Evolutionary conservation across 345 rosid species (phyloP).

Genomic region (Syzygium grande): DNA sequence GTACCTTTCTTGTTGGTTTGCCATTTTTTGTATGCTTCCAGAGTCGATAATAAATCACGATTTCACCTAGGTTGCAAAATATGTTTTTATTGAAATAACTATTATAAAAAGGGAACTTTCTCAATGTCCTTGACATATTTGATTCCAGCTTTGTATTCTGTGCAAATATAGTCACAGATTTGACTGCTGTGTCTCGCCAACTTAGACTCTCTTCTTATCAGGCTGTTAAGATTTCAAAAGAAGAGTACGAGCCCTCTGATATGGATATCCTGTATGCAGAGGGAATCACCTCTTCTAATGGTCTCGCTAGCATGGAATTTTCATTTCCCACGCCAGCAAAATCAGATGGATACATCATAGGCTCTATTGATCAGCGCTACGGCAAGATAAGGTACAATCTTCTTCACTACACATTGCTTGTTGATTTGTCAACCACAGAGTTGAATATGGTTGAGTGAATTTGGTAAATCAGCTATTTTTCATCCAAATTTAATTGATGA

Average conservation of each 20-base stretch:
- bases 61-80: neutral
- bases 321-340: constrained; percentile 34
- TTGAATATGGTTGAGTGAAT: neutral
- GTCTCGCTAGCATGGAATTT: constrained; percentile 73
- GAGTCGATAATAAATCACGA: neutral
- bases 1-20: neutral
- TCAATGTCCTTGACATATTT: neutral
- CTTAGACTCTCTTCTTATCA: constrained; percentile 9
- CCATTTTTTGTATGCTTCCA: neutral
- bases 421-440: neutral
- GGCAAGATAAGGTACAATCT: constrained; percentile 40
- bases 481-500: neutral
- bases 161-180: neutral
- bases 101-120: neutral
- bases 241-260: constrained; percentile 65
- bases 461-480: neutral
- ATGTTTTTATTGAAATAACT: neutral
- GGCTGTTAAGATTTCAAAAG: constrained; percentile 72
- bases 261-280: constrained; percentile 79
- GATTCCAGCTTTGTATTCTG: too few relatives aligned
- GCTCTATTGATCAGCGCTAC: constrained; percentile 25
- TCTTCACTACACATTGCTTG: neutral
- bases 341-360: constrained; percentile 14
- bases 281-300: constrained; percentile 59
- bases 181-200: neutral